Evolutionary conservation across 225 moss, liverwort and hornwort genomes (phyloP).

Genomic region (Polytrichum formosum): DNA sequence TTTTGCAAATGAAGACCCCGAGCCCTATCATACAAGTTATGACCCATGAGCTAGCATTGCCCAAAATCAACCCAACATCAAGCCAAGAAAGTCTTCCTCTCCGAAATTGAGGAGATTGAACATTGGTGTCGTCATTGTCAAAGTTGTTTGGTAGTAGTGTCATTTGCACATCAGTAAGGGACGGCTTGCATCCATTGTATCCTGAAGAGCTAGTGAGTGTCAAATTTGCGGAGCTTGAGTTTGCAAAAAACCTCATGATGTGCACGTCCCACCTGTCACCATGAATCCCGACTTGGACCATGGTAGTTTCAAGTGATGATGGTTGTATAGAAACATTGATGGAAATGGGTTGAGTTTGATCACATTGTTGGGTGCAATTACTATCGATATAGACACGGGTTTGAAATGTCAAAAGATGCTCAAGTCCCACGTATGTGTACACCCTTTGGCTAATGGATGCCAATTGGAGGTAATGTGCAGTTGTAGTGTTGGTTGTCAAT

Average conservation of each 20-base stretch:
- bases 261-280: not conserved
- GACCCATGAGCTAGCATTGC: too few species aligned
- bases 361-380: not conserved
- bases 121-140: too few species aligned
- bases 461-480: not conserved
- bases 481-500: not conserved
- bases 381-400: not conserved
- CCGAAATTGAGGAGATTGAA: too few species aligned
- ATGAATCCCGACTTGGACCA: too few species aligned
- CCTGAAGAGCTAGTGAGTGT: not conserved
- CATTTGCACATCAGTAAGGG: not conserved
- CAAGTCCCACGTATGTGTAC: not conserved
- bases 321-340: not conserved
- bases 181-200: not conserved
- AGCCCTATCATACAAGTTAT: too few species aligned
- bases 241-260: not conserved
- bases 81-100: too few species aligned
- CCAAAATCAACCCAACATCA: too few species aligned
- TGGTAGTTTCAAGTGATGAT: not conserved
- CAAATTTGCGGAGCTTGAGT: not conserved
- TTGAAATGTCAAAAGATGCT: not conserved
- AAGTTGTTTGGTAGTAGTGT: too few species aligned
- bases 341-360: not conserved
- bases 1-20: not conserved
- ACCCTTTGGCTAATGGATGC: not conserved